Base-by-base conservation (phyloP, 768 basidiomycete species). In the Lactifluus hygrophoroides region DNA sequence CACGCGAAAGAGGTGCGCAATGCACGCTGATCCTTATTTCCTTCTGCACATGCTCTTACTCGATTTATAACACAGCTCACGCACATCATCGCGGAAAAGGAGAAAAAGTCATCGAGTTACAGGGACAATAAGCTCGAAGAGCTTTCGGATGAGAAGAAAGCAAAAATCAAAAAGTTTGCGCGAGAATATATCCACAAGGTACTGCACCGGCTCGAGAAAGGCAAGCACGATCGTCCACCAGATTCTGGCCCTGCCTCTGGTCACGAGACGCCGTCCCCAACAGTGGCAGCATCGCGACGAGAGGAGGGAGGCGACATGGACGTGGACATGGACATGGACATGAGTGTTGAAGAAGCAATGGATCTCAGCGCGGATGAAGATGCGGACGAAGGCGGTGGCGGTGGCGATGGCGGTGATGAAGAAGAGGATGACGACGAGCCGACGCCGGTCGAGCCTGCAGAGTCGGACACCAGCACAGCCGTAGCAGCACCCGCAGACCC, bases 131-230 rank as follows among this genome's bases (percentile, higher is more conserved):
- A 80, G 53, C 77, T 95, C 14, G 88, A 92, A 3, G 40, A 79
- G 2, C 78, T 97, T 23, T 84, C 90, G 3, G 88, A 94, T 4
- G 94, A 98, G 63, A 97, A 97, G 69, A 74, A 80, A 21, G 66
- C 69, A 45, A 97, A 97, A 74, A 93, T 98, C 71, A 95, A 92
- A 72, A 86, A 89, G 67, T 98, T 94, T 68, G 77, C 87, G 34
- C 93, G 95, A 71, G 92, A 96, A 43, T 98, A 90, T 69, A 84
- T 94, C 56, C 73, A 79, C 56, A 96, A 95, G 72, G 73, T 94
- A 10, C 70, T 90, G 17, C 80, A 80, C 37, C 87, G 82, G 65
- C 70, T 85, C 47, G 83, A 85, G 34, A 86, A 84, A 69, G 56
- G 64, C 43, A 66, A 69, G 57, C 67, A 68, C 40, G 23, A 21